A percentile compares a stretch with the other conserved stretches of the same genome.
Evolutionary conservation across 768 basidiomycete genomes (phyloP).

Genomic region (Baorangia bicolor): DNA sequence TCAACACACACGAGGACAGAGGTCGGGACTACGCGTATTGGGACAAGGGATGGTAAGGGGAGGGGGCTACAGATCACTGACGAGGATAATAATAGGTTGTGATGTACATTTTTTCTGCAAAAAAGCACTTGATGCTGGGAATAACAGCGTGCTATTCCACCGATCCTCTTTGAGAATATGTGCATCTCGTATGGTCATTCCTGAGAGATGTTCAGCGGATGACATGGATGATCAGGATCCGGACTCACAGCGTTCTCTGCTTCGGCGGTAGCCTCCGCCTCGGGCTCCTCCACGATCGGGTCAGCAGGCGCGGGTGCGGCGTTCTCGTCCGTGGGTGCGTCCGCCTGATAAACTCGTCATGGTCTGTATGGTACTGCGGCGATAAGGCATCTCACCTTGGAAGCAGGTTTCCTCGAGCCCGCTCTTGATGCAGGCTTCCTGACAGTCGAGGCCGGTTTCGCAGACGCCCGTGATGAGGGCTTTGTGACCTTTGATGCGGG

Average conservation of each 20-base stretch:
- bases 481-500: conserved; percentile 43
- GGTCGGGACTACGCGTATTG: conserved; percentile 18
- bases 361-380: neutral
- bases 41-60: conserved; percentile 4
- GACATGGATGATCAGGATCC: neutral
- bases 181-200: conserved; percentile 19
- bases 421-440: conserved; percentile 60
- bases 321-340: conserved; percentile 38
- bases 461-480: conserved; percentile 39
- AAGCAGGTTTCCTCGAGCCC: conserved; percentile 61
- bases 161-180: conserved; percentile 11
- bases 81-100: conserved; percentile 34
- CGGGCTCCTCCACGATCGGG: conserved; percentile 58
- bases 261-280: conserved; percentile 42
- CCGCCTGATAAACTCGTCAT: conserved; percentile 26
- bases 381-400: conserved; percentile 43
- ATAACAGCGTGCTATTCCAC: conserved; percentile 14
- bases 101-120: conserved; percentile 35
- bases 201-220: conserved; percentile 8
- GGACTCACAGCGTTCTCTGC: conserved; percentile 32
- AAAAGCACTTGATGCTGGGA: conserved; percentile 15
- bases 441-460: conserved; percentile 44
- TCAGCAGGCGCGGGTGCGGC: conserved; percentile 39
- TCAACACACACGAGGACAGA: conserved; percentile 2
- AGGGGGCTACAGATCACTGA: conserved; percentile 28